Evolutionary conservation across 2,329 filamentous ascomycete genomes (phyloP).

Genomic region (Sodiomyces alkalinus): DNA sequence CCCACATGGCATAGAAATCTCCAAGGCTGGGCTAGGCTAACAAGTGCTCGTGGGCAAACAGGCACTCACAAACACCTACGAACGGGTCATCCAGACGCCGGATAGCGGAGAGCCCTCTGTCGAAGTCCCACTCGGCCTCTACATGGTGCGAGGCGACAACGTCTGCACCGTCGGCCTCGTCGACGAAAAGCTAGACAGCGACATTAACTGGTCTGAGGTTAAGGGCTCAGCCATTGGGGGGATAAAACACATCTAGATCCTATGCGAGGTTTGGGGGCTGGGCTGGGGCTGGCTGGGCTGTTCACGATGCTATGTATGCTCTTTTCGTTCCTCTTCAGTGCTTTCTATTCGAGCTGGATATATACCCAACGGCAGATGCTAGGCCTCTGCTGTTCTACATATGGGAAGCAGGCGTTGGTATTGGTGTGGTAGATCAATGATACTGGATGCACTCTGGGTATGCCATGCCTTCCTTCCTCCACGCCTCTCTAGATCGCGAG

Average conservation of each 20-base stretch:
- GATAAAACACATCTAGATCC: conserved; percentile 54
- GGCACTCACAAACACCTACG: conserved; percentile 70
- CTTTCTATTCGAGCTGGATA: conserved; percentile 5
- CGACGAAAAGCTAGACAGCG: conserved; percentile 75
- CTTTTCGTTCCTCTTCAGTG: too few species aligned
- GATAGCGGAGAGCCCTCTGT: conserved; percentile 73
- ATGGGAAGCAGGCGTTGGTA: too few species aligned
- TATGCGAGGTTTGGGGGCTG: conserved; percentile 6
- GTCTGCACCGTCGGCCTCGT: conserved; percentile 82
- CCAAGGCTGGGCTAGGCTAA: too few species aligned
- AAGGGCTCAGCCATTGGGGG: conserved; percentile 69
- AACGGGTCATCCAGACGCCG: conserved; percentile 75
- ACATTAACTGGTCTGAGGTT: conserved; percentile 88
- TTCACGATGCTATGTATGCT: conserved; percentile 10
- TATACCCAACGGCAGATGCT: too few species aligned
- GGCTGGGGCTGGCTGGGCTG: conserved; percentile 6
- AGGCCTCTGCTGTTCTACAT: too few species aligned
- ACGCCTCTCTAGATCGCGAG: too few species aligned
- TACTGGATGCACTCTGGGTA: conserved; percentile 8
- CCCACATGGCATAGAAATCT: too few species aligned
- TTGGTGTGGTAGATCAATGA: conserved; percentile 9
- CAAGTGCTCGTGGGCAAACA: conserved; percentile 13
- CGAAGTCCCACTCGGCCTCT: conserved; percentile 72
- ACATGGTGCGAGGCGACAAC: conserved; percentile 87
- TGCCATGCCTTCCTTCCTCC: conserved; percentile 6